Evolutionary conservation across 2,329 filamentous ascomycete species (phyloP).

Genomic region (Alternaria arbusti): DNA sequence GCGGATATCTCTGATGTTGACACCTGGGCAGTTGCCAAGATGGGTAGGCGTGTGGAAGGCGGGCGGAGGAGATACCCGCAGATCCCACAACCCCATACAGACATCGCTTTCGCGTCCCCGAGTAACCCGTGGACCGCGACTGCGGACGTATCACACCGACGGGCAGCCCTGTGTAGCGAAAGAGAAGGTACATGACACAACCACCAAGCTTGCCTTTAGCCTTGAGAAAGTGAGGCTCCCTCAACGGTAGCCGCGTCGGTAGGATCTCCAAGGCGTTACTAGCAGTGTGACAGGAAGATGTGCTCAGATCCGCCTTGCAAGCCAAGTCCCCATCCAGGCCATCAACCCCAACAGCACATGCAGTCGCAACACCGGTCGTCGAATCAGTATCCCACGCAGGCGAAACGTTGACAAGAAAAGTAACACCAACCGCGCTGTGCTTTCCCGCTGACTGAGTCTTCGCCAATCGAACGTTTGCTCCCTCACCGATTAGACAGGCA

Average conservation of each 20-base stretch:
- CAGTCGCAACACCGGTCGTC: slow-evolving; percentile 5
- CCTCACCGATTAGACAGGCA: slow-evolving; percentile 14
- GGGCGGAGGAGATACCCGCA: not conserved
- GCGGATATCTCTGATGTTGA: not conserved
- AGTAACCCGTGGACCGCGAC: not conserved
- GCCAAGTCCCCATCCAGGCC: slow-evolving; percentile 1
- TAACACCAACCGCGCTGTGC: slow-evolving; percentile 6
- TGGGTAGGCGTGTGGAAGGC: not conserved
- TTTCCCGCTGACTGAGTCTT: slow-evolving; percentile 1
- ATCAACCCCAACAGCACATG: not conserved
- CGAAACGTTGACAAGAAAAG: slow-evolving; percentile 7
- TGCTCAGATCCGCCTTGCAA: not conserved
- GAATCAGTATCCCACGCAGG: slow-evolving; percentile 6
- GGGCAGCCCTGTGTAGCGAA: not conserved
- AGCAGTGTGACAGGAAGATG: not conserved
- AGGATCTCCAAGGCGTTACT: not conserved
- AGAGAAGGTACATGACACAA: not conserved
- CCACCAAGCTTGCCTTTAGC: not conserved
- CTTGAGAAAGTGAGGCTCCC: slow-evolving; percentile 1
- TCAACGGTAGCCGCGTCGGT: not conserved
- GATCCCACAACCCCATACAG: not conserved
- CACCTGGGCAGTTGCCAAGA: not conserved
- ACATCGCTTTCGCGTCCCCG: not conserved
- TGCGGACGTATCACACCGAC: not conserved
- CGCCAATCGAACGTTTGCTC: slow-evolving; percentile 13